phyloP scores from a whole-genome alignment of 2,329 filamentous ascomycete genomes.

The Talaromyces sp. region DNA sequence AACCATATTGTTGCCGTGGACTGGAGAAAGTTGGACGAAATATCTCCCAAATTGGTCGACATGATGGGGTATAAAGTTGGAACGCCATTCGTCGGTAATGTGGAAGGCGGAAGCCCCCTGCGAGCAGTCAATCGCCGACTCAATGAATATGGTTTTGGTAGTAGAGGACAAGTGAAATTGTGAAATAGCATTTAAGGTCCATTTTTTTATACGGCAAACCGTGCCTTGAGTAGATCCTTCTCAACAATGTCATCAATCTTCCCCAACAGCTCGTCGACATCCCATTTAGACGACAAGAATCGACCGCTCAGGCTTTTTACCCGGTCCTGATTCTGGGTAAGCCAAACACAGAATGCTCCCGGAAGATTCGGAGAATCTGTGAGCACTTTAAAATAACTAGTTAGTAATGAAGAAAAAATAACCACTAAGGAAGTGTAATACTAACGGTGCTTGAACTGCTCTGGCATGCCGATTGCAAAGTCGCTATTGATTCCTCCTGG shows the following conservation, averaged over 20 bases:
- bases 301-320: conserved; percentile 13
- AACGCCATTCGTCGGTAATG: not conserved
- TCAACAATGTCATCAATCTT: conserved; percentile 15
- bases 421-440: not conserved
- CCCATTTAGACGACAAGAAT: conserved; percentile 17
- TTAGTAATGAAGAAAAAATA: not conserved
- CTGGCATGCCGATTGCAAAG: conserved; percentile 25
- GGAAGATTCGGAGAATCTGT: conserved; percentile 19
- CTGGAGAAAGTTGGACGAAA: not conserved
- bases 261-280: conserved; percentile 12
- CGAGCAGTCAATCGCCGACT: not conserved
- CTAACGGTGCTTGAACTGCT: conserved; percentile 14
- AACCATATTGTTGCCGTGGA: not conserved
- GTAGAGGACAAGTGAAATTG: not conserved
- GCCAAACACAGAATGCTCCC: conserved; percentile 19
- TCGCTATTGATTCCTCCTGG: conserved; percentile 32
- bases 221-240: conserved; percentile 13
- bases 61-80: conserved; percentile 3
- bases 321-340: conserved; percentile 13
- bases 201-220: conserved; percentile 4
- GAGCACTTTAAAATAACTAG: conserved; percentile 12
- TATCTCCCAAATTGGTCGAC: not conserved
- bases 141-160: not conserved
- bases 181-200: not conserved
- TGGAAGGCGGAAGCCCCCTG: not conserved